phyloP scores from a whole-genome alignment of 1,284 basidiomycete species.

The Pseudozyma hubeiensis region DNA sequence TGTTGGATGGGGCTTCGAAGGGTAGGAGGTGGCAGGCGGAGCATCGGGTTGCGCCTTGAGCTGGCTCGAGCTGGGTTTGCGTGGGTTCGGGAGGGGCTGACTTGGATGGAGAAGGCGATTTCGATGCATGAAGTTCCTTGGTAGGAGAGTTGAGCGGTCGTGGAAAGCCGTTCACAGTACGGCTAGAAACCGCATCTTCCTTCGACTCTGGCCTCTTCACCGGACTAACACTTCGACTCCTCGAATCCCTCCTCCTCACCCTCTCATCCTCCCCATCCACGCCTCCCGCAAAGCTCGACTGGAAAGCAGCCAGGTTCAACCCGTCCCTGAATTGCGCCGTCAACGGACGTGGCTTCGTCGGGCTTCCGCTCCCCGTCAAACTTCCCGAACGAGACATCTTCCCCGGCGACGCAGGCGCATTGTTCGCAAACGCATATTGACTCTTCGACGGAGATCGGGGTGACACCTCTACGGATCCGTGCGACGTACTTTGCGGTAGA shows the following conservation, averaged over 20 bases:
- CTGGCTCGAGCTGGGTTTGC: conserved; percentile 13
- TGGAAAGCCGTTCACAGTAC: conserved; percentile 31
- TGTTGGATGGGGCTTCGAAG: conserved; percentile 32
- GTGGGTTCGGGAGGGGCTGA: not conserved
- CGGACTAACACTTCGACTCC: conserved; percentile 53
- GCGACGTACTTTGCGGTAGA: not conserved
- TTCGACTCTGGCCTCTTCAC: conserved; percentile 23
- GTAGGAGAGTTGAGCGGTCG: conserved; percentile 25
- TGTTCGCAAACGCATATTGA: conserved; percentile 12
- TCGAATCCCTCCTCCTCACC: conserved; percentile 30
- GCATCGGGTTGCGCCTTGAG: conserved; percentile 24
- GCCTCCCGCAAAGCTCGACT: conserved; percentile 17
- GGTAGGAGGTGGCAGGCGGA: conserved; percentile 36
- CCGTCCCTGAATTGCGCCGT: conserved; percentile 51
- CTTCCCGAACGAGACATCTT: conserved; percentile 34
- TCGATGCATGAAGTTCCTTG: conserved; percentile 15
- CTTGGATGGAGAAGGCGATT: not conserved
- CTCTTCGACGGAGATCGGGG: conserved; percentile 14
- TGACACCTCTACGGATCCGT: not conserved
- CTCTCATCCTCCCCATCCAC: conserved; percentile 8
- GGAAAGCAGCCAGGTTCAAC: conserved; percentile 54
- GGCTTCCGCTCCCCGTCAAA: conserved; percentile 41
- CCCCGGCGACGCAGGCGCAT: conserved; percentile 16
- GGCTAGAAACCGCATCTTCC: conserved; percentile 1
- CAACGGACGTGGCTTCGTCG: conserved; percentile 50